phyloP scores from a whole-genome alignment of 2,329 filamentous ascomycete genomes.

The Mycosphaerella arachidis region DNA sequence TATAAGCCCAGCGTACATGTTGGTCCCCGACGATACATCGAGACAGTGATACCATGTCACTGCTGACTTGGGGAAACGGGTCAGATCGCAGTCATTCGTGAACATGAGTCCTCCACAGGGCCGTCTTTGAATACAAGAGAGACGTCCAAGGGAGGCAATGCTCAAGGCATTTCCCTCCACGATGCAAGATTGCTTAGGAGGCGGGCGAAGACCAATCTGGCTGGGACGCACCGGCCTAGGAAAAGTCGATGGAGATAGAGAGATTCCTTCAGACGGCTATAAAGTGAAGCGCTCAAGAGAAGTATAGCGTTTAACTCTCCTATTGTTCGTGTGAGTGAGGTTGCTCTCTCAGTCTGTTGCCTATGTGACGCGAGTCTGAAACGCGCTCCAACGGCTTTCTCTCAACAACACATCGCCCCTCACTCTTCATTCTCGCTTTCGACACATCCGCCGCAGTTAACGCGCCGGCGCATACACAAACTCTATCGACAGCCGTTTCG shows the following conservation, averaged over 20 bases:
- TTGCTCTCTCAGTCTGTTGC: background rate
- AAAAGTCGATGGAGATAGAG: background rate
- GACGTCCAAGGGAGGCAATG: background rate
- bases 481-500: background rate
- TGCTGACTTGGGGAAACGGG: background rate
- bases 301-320: background rate
- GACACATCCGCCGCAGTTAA: background rate
- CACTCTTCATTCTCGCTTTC: background rate
- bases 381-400: background rate
- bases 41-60: too few relatives aligned
- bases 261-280: background rate
- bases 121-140: too few relatives aligned
- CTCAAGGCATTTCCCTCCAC: background rate
- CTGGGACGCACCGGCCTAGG: background rate
- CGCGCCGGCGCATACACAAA: background rate
- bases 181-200: background rate
- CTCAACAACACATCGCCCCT: background rate
- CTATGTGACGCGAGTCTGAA: background rate
- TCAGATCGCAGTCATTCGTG: background rate
- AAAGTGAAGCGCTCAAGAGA: background rate
- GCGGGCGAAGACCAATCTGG: background rate
- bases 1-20: background rate
- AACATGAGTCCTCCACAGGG: background rate
- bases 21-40: too few relatives aligned
- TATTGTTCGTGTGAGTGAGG: background rate